Base-by-base conservation (phyloP, 139 green algal genomes). In the Coelastrella sp. region DNA sequence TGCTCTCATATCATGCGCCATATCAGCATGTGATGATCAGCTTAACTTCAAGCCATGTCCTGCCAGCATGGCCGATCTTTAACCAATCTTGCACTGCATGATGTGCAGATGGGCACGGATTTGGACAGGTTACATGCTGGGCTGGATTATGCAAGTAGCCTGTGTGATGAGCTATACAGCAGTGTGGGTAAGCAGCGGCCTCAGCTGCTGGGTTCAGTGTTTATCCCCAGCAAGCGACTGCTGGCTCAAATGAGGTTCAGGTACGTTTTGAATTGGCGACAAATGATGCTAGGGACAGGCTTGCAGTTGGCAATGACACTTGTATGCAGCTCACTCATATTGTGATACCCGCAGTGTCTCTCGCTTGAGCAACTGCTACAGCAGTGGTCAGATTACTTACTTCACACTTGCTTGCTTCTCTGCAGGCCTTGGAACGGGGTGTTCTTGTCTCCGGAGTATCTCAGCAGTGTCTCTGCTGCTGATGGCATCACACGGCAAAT, bases 211-310 rank as follows among this genome's bases (percentile, higher is more conserved):
- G 90, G 90, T 15, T 89, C 86, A 0, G 66, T 94, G 30, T 90
- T 92, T 37, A 9, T 91, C 1, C 90, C 89, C 41, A 89, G 71
- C 57, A 91, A 91, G 60, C 68, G 79, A 78, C 84, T 93, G 51
- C 87, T 94, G 57, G 87, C 90, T 0, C 87, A 92, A 38, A 93
- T 93, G 90, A 71, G 50, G 11, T 94, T 92, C 38, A 69, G 72
- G 72, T 80, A 57, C 45, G 11, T n/a, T n/a, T n/a, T n/a, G n/a
- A n/a, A n/a, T n/a, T n/a, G 41, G 4, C 41, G 21, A 30, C 57
- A 66, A n/a, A 66, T n/a, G 48, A 57, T 57, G 48, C 48, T n/a
- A n/a, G n/a, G n/a, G n/a, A n/a, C n/a, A n/a, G n/a, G n/a, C n/a
- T n/a, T n/a, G n/a, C n/a, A n/a, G n/a, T n/a, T n/a, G n/a, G n/a